Evolutionary conservation across 2,329 filamentous ascomycete genomes (phyloP).

Genomic region (Penicillium sp.): DNA sequence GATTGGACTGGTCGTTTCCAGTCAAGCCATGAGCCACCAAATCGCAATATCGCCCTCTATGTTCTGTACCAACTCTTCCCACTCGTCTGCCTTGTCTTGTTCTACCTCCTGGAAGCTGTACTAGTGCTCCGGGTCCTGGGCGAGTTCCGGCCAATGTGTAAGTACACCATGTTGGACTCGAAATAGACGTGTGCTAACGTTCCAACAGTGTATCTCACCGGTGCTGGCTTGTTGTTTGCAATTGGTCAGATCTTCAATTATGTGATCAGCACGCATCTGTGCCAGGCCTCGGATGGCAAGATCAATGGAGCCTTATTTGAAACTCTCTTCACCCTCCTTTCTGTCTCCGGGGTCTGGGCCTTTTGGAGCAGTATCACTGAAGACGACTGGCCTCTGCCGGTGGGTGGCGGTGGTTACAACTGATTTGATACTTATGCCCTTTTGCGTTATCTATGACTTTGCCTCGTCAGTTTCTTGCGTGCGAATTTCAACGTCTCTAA

Average conservation of each 20-base stretch:
- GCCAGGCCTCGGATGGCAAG: constrained; percentile 74
- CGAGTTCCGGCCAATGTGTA: constrained; percentile 84
- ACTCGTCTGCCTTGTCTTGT: constrained; percentile 82
- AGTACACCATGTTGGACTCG: constrained; percentile 29
- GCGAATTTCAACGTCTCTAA: constrained; percentile 1
- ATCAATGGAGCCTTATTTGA: constrained; percentile 94
- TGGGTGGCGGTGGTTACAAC: constrained; percentile 31
- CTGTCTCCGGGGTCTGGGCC: constrained; percentile 80
- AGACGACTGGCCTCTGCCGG: constrained; percentile 82
- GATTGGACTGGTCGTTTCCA: constrained; percentile 78
- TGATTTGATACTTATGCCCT: constrained; percentile 14
- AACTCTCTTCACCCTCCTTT: constrained; percentile 83
- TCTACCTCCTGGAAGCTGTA: constrained; percentile 77
- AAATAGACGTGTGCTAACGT: constrained; percentile 8
- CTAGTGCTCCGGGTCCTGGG: constrained; percentile 83
- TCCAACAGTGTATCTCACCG: constrained; percentile 65
- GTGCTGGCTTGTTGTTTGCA: constrained; percentile 77
- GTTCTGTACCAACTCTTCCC: constrained; percentile 90
- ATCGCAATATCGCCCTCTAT: constrained; percentile 82
- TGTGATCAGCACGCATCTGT: constrained; percentile 86
- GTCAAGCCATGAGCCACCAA: constrained; percentile 53
- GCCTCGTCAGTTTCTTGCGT: constrained; percentile 6
- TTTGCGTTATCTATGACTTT: neutral
- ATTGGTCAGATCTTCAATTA: constrained; percentile 96
- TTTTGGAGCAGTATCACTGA: constrained; percentile 99